Evolutionary conservation across 2,329 filamentous ascomycete genomes (phyloP).

Genomic region (Hirsutella thompsonii): DNA sequence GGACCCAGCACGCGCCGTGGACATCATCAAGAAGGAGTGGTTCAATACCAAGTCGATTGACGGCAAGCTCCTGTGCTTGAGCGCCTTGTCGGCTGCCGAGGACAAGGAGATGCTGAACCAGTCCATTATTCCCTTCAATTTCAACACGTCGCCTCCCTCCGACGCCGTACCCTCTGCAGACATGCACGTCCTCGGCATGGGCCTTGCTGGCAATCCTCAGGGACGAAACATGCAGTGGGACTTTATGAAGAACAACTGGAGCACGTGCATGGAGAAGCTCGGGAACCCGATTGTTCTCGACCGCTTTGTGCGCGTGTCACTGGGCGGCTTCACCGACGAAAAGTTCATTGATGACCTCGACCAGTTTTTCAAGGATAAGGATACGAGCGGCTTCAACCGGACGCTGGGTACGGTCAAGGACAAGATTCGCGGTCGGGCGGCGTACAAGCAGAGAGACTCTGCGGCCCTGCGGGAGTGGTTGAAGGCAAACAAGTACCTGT

Average conservation of each 20-base stretch:
- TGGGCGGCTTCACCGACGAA: slow-evolving; percentile 66
- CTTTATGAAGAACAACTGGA: slow-evolving; percentile 78
- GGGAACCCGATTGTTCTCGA: slow-evolving; percentile 81
- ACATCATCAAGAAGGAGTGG: slow-evolving; percentile 76
- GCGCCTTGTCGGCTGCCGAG: slow-evolving; percentile 62
- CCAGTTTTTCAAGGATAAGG: slow-evolving; percentile 74
- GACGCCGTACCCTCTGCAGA: slow-evolving; percentile 73
- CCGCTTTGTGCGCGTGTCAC: slow-evolving; percentile 66
- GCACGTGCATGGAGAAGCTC: slow-evolving; percentile 56
- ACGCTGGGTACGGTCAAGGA: slow-evolving; percentile 78
- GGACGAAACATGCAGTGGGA: slow-evolving; percentile 70
- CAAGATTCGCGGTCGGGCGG: slow-evolving; percentile 69
- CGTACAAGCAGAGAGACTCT: slow-evolving; percentile 69
- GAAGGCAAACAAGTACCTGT: slow-evolving; percentile 31
- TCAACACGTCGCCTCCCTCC: slow-evolving; percentile 44
- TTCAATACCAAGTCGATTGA: slow-evolving; percentile 72
- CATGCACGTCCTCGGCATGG: slow-evolving; percentile 67
- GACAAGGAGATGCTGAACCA: slow-evolving; percentile 52
- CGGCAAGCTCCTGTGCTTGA: slow-evolving; percentile 75
- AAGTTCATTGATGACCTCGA: slow-evolving; percentile 64
- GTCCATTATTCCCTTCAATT: slow-evolving; percentile 66
- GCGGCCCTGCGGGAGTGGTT: slow-evolving; percentile 70
- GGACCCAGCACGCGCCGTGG: slow-evolving; percentile 56
- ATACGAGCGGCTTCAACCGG: slow-evolving; percentile 76
- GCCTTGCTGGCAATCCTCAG: slow-evolving; percentile 59